These are phyloP conservation scores for Rhizopus arrhizus DNA, from an alignment of 371 early-diverging fungal genomes.

Conservation along the genomic window DNA sequence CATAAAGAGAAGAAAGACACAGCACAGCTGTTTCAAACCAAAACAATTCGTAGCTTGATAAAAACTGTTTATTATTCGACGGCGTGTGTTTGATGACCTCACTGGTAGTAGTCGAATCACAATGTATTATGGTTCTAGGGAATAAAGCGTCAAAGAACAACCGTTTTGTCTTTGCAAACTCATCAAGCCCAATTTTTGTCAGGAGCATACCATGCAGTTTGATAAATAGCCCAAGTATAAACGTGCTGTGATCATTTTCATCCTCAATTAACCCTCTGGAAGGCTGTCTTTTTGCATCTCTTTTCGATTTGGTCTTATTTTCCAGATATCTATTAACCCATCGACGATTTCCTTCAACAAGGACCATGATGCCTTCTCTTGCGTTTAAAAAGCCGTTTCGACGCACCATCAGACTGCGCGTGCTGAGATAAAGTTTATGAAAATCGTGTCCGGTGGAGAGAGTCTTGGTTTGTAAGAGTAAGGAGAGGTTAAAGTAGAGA, in stretches of 20 bases:
- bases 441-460: slow-evolving; percentile 25
- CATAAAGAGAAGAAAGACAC: slow-evolving; percentile 56
- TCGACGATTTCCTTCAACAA: slow-evolving; percentile 51
- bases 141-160: slow-evolving; percentile 41
- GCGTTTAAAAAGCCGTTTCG: slow-evolving; percentile 51
- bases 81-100: neutral
- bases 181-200: slow-evolving; percentile 67
- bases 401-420: slow-evolving; percentile 51
- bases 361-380: slow-evolving; percentile 44
- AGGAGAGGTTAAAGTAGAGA: slow-evolving; percentile 45
- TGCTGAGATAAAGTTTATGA: slow-evolving; percentile 47
- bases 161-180: slow-evolving; percentile 46
- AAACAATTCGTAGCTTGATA: slow-evolving; percentile 37
- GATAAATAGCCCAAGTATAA: slow-evolving; percentile 49
- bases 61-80: neutral
- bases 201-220: slow-evolving; percentile 69
- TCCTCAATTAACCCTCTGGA: neutral
- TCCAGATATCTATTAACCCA: slow-evolving; percentile 29
- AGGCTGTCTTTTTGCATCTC: slow-evolving; percentile 10
- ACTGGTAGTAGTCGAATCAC: neutral
- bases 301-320: slow-evolving; percentile 13
- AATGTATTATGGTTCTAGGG: slow-evolving; percentile 11
- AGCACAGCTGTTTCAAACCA: slow-evolving; percentile 57
- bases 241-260: slow-evolving; percentile 10
- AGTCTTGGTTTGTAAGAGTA: slow-evolving; percentile 24